These are phyloP conservation scores for Termitomyces sp. DNA, from an alignment of 768 basidiomycete genomes.

Conservation along the genomic window DNA sequence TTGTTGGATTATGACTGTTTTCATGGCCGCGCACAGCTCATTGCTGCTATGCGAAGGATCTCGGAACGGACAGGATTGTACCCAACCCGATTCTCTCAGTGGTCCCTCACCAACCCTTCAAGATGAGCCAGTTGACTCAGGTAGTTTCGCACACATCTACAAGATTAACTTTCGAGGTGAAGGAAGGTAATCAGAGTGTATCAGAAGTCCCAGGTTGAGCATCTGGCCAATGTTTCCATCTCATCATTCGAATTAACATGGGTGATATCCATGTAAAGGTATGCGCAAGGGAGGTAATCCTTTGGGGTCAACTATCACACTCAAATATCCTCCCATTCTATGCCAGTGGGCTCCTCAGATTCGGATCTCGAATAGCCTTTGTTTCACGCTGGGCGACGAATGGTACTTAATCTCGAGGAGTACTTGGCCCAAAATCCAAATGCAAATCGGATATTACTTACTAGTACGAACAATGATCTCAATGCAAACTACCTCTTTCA, in stretches of 20 bases:
- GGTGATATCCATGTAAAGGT: neutral
- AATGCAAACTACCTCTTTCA: too few relatives aligned
- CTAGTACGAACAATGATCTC: neutral
- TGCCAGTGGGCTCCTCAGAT: constrained; percentile 23
- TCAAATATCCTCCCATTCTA: constrained; percentile 32
- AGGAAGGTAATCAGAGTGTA: neutral
- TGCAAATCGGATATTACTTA: neutral
- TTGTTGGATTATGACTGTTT: neutral
- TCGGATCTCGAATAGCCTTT: constrained; percentile 22
- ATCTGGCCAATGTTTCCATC: constrained; percentile 1
- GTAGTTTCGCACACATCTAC: constrained; percentile 7
- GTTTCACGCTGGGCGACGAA: constrained; percentile 34
- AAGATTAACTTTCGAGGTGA: neutral
- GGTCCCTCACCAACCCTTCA: neutral
- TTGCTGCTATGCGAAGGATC: constrained; percentile 10
- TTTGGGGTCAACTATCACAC: too few relatives aligned
- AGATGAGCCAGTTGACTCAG: neutral
- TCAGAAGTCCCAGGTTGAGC: neutral
- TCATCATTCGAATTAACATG: neutral
- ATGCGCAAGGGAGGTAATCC: constrained; percentile 7
- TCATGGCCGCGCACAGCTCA: neutral
- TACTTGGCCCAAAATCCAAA: constrained; percentile 14
- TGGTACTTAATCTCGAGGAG: constrained; percentile 27
- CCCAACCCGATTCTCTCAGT: neutral
- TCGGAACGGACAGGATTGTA: neutral